These are phyloP conservation scores for Simmondsia chinensis DNA, from an alignment of 148 eudicot species.

Conservation along the genomic window DNA sequence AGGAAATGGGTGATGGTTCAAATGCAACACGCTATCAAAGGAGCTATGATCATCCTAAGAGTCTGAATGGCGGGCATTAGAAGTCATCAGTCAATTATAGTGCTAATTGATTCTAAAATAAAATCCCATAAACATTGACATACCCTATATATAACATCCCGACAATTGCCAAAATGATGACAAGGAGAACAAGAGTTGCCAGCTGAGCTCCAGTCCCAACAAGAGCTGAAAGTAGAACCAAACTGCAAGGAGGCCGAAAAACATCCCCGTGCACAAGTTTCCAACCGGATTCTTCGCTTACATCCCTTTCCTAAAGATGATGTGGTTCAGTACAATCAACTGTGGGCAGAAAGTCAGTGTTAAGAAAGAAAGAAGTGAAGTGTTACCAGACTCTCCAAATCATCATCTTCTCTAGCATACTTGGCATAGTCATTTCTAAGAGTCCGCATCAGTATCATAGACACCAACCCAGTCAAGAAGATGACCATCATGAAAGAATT, in stretches of 20 bases:
- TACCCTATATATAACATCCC: slow-evolving; percentile 82
- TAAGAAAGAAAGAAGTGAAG: not conserved
- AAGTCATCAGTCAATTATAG: not conserved
- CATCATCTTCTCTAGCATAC: slow-evolving; percentile 97
- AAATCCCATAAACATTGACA: slow-evolving; percentile 12
- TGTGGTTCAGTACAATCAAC: no score
- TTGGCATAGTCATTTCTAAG: slow-evolving; percentile 97
- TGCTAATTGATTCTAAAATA: not conserved
- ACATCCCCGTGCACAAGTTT: slow-evolving; percentile 90
- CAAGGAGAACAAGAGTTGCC: slow-evolving; percentile 71
- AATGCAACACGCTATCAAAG: not conserved
- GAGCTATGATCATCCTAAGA: not conserved
- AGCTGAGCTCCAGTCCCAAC: slow-evolving; percentile 93
- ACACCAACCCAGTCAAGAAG: slow-evolving; percentile 88
- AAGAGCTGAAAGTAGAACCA: slow-evolving; percentile 64
- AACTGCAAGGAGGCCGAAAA: slow-evolving; percentile 66
- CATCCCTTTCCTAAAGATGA: slow-evolving; percentile 74
- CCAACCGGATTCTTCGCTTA: slow-evolving; percentile 93
- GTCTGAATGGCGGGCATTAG: not conserved
- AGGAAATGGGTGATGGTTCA: not conserved
- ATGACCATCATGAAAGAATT: slow-evolving; percentile 99
- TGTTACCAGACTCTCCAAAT: slow-evolving; percentile 76
- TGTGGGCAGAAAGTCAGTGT: not conserved
- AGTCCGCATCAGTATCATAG: slow-evolving; percentile 93
- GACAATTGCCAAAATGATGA: slow-evolving; percentile 72